Evolutionary conservation across 495 filamentous ascomycete species (phyloP).

Genomic region (Trichoderma virens): DNA sequence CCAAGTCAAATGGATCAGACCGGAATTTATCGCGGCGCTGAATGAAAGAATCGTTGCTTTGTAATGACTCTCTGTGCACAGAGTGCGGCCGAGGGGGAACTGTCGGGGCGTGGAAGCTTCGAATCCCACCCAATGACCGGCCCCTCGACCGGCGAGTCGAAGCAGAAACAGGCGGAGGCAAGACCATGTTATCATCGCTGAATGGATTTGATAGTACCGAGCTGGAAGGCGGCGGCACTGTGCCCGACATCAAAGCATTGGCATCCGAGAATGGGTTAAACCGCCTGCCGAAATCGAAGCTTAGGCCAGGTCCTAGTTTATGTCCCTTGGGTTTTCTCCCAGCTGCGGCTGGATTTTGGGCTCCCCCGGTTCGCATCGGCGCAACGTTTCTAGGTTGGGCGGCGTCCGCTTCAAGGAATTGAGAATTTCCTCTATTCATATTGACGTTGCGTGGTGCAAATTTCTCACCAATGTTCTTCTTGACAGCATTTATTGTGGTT

Average conservation of each 20-base stretch:
- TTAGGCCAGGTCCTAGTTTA: conserved; percentile 33
- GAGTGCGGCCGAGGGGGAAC: background rate
- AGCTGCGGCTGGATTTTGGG: background rate
- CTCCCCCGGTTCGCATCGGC: conserved; percentile 8
- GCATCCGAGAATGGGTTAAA: conserved; percentile 40
- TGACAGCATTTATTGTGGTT: background rate
- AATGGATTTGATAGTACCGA: conserved; percentile 17
- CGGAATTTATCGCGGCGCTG: conserved; percentile 42
- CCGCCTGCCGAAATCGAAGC: conserved; percentile 21
- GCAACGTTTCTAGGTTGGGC: conserved; percentile 34
- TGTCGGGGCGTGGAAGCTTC: conserved; percentile 17
- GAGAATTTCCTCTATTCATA: conserved; percentile 42
- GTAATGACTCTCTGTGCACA: background rate
- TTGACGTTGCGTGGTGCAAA: conserved; percentile 37
- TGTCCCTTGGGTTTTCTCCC: conserved; percentile 31
- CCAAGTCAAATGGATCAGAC: conserved; percentile 61
- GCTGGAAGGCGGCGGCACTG: conserved; percentile 11
- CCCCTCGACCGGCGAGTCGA: conserved; percentile 32
- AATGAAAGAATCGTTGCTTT: background rate
- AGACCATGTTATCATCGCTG: conserved; percentile 25
- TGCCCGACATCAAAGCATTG: conserved; percentile 22
- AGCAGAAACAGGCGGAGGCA: conserved; percentile 6
- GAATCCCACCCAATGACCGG: conserved; percentile 21
- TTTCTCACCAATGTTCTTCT: conserved; percentile 24
- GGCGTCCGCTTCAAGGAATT: conserved; percentile 35